phyloP scores from a whole-genome alignment of 768 basidiomycete genomes.

The Mrakia frigida region DNA sequence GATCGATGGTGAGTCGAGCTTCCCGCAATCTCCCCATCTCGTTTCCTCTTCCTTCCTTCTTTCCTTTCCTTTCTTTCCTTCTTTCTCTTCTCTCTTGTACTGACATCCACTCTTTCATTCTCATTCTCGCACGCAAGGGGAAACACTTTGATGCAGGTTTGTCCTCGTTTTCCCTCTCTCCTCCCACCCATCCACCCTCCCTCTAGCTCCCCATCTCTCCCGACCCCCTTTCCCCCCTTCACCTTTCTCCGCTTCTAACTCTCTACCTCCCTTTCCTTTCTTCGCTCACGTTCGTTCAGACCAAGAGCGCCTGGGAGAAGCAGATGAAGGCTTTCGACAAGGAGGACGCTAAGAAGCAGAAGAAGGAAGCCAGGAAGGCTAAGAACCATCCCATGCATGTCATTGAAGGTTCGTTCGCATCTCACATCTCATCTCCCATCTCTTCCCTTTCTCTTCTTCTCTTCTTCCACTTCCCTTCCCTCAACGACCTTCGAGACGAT shows the following conservation, averaged over 20 bases:
- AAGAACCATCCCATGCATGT: not conserved
- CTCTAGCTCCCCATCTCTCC: too few relatives aligned
- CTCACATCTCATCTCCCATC: not conserved
- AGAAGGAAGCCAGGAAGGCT: not conserved
- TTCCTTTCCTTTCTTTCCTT: not conserved
- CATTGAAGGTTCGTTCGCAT: not conserved
- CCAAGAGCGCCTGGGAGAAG: not conserved
- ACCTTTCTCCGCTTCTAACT: too few relatives aligned
- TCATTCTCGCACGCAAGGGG: not conserved
- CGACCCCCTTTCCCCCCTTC: too few relatives aligned
- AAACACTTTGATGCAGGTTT: not conserved
- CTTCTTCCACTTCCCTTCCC: too few relatives aligned
- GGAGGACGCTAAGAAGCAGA: not conserved
- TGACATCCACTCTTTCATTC: not conserved
- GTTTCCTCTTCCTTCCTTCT: not conserved
- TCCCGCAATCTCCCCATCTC: not conserved
- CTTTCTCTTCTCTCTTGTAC: not conserved
- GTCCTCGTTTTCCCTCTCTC: not conserved
- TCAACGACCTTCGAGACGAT: too few relatives aligned
- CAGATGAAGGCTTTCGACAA: not conserved
- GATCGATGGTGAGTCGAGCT: not conserved
- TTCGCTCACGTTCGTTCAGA: not conserved
- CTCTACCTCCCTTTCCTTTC: too few relatives aligned
- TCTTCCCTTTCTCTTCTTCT: not conserved
- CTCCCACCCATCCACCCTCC: too few relatives aligned